These are phyloP conservation scores for Coemansia sp. DNA, from an alignment of 192 early-diverging fungal species.

Conservation along the genomic window DNA sequence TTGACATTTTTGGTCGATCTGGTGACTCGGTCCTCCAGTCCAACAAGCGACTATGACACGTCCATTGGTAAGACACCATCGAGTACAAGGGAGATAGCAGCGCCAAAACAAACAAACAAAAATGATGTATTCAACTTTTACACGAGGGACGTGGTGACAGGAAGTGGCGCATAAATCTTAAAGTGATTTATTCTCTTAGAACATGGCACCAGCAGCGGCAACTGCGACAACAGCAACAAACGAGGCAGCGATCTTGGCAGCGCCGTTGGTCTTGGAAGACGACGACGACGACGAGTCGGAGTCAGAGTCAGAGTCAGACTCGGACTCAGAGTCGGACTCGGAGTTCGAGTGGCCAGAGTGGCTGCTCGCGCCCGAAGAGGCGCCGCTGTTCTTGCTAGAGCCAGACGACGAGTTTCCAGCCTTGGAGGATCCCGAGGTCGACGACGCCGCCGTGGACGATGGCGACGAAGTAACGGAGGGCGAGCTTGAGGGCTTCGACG, in stretches of 20 bases:
- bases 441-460: background rate
- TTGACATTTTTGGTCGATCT: no score
- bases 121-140: background rate
- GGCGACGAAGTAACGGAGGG: background rate
- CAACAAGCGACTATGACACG: no score
- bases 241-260: constrained; percentile 17
- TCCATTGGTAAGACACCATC: background rate
- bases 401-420: background rate
- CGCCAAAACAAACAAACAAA: no score
- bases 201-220: constrained; percentile 37
- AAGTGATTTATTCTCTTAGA: constrained; percentile 35
- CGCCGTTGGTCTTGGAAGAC: constrained; percentile 6
- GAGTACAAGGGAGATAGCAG: background rate
- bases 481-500: background rate
- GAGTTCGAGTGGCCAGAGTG: background rate
- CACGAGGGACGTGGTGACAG: background rate
- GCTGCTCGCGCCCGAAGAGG: no score
- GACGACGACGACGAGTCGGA: no score
- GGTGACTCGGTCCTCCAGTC: no score
- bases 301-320: background rate
- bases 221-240: constrained; percentile 22
- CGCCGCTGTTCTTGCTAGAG: background rate
- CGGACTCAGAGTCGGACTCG: background rate
- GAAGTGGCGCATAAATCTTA: no score
- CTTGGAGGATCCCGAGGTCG: background rate